Percentiles rank a stretch among this genome's conserved stretches.
phyloP scores from a whole-genome alignment of 768 basidiomycete genomes.

The Lyophyllum semitale region DNA sequence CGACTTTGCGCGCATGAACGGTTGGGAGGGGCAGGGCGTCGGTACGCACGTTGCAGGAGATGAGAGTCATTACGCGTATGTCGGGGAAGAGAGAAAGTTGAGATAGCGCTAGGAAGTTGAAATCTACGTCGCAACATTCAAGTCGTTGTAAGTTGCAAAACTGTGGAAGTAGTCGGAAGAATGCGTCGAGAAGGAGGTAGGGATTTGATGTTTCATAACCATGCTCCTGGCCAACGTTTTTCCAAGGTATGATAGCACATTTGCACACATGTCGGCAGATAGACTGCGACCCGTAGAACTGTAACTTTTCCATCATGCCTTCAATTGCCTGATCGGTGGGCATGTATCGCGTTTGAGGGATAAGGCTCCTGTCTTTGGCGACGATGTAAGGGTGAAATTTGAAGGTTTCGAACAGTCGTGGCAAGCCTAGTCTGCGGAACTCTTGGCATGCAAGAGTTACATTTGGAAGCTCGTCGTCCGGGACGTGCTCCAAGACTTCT shows the following conservation, averaged over 20 bases:
- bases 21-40: neutral
- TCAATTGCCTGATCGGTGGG: neutral
- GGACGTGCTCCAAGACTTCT: neutral
- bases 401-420: constrained; percentile 1
- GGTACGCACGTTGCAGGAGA: neutral
- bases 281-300: constrained; percentile 3
- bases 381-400: neutral
- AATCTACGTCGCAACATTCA: neutral
- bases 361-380: neutral
- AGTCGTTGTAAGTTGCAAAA: constrained; percentile 1
- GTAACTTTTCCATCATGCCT: neutral
- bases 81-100: neutral
- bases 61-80: neutral
- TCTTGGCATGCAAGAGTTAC: neutral
- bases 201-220: neutral
- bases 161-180: constrained; percentile 2
- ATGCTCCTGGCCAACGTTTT: too few relatives aligned
- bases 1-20: neutral
- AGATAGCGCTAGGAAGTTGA: neutral
- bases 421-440: neutral
- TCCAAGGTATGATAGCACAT: neutral
- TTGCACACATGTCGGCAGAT: neutral
- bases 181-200: neutral
- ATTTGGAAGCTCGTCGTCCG: neutral
- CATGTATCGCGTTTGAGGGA: neutral